Base-by-base conservation (phyloP, 2,329 filamentous ascomycete genomes). In the Apiospora aurea region DNA sequence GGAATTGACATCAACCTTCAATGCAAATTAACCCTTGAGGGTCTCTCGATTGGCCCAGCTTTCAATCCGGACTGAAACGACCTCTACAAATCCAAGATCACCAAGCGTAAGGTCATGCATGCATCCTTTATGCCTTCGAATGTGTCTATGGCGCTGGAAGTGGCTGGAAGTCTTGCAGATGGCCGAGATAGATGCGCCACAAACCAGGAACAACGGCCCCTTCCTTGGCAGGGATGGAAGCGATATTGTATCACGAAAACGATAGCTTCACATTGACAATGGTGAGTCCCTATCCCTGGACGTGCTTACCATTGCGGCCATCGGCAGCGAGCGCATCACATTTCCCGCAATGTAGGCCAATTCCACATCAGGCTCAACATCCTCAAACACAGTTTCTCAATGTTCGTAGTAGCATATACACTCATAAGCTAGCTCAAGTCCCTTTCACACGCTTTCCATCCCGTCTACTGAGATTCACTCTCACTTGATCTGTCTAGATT, bases 401-500 rank as follows among this genome's bases (percentile, higher is more conserved):
- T 38, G 2, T 10, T 34, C 51, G 3, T 34, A 57, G 26, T 29
- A 29, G 1, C 16, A 13, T 34, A 16, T 18, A 16, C 26, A 34
- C 49, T 26, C n/a, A 10, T 18, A 34, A 57, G 26, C 51, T 57
- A 16, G 26, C 51, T 34, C 51, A 57, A 57, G 18, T 29, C 38
- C 53, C 29, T 61, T 38, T 38, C 29, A 61, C 29, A 38, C 53
- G 29, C 18, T 38, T 38, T 29, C 29, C 26, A 26, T 14, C 44
- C 38, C 34, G 29, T 4, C 16, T 72, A 70, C 71, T 16, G 46
- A 67, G 71, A 70, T 69, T 69, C 46, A 67, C 69, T 72, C 70
- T 69, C 73, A 49, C 57, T 67, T 14, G 43, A 24, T 51, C n/a
- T 13, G 49, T 51, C 26, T n/a, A 18, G 21, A 21, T 49, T 49